Percentiles rank a stretch among this genome's conserved stretches.
These are phyloP conservation scores for Tinospora cordifolia DNA, from an alignment of 164 flowering plant genomes.

Conservation along the genomic window DNA sequence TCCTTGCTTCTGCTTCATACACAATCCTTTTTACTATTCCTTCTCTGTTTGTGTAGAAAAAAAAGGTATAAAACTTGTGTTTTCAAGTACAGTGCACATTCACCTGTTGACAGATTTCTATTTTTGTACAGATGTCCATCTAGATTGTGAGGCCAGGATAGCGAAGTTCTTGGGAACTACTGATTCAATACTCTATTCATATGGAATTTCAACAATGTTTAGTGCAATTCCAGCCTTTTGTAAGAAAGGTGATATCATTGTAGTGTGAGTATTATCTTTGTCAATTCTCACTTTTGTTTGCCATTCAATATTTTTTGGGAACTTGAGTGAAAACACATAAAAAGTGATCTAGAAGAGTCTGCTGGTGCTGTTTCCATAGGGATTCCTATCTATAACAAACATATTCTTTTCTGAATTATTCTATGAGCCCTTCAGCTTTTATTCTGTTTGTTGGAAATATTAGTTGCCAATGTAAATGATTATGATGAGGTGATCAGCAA, in stretches of 20 bases:
- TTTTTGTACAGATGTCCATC: slow-evolving; percentile 71
- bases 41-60: too few relatives aligned
- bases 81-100: neutral
- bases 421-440: too few relatives aligned
- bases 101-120: slow-evolving; percentile 10
- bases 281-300: neutral
- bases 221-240: slow-evolving; percentile 95
- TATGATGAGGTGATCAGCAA: too few relatives aligned
- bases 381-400: neutral
- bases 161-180: slow-evolving; percentile 90
- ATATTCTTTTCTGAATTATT: too few relatives aligned
- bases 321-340: neutral
- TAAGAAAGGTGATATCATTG: slow-evolving; percentile 87
- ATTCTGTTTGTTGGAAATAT: too few relatives aligned
- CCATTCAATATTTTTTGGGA: too few relatives aligned
- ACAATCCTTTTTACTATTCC: too few relatives aligned
- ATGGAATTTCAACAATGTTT: slow-evolving; percentile 95
- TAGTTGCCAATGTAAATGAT: too few relatives aligned
- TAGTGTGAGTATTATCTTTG: slow-evolving; percentile 62
- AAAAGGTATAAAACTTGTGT: neutral
- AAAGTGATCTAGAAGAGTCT: neutral
- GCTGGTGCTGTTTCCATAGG: neutral
- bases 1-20: too few relatives aligned
- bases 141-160: slow-evolving; percentile 93
- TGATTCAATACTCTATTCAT: slow-evolving; percentile 92